Base-by-base conservation (phyloP, 176 grass and related monocot species). In the Bonia amplexicaulis region DNA sequence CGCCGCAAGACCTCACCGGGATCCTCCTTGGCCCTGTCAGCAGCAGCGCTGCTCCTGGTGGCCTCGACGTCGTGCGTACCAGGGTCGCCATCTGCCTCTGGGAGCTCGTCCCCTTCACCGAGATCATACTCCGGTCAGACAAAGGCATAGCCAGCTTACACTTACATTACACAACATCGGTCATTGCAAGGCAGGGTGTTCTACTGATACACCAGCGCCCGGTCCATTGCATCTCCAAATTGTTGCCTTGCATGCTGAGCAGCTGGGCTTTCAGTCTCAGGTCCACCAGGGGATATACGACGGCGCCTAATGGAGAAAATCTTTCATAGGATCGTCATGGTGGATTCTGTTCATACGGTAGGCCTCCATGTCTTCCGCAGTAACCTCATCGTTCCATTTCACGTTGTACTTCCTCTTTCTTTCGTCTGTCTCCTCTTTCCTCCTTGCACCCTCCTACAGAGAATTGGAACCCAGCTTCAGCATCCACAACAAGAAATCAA, bases 391-490 rank as follows among this genome's bases (percentile, higher is more conserved):
- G 31, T 94, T 89, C 90, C 91, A 99, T 42, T 94, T 95, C 26
- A 99, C 90, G 17, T 99, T 99, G 65, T 99, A 96, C 80, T 99
- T 99, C 44, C 96, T 81, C 73, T 98, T 99, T 63, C 91, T 94
- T 80, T 99, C 96, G 66, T 99, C 96, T 68, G 52, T 93, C 67
- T 99, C 90, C 82, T 92, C 96, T 73, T 89, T 99, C 84, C 35
- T 89, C 79, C 93, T 95, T 69, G 86, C 86, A 19, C 85, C 84
- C 96, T 96, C 96, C 93, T 99, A 78, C 12, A 67, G 12, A 82
- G 42, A 80, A 47, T 2, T 2, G 25, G 77, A 86, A 80, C n/a
- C 14, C 10, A 85, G 44, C 37, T 77, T 99, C 59, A 92, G 76
- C 31, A 78, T 63, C 46, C 31, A 58, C 37, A 26, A 7, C 12